Base-by-base conservation (phyloP, 2,329 filamentous ascomycete species). In the Cladorrhinum sp. region DNA sequence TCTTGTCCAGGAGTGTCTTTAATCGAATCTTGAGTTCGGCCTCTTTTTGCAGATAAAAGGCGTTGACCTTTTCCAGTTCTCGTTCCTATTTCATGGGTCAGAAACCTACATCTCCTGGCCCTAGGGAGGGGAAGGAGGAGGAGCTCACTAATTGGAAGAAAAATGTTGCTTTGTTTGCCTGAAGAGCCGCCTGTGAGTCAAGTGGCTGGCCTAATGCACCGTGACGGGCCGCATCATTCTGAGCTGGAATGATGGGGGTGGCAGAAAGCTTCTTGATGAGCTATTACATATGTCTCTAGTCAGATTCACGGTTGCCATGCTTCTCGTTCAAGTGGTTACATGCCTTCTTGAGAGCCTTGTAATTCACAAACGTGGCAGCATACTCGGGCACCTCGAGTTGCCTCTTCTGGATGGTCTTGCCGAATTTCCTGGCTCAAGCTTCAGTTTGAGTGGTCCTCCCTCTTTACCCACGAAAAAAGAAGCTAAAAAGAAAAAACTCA, bases 301-400 rank as follows among this genome's bases (percentile, higher is more conserved):
- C 21, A 42, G 66, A 68, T 67, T 71, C 70, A 62, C 49, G 20
- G 57, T 49, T 36, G 51, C 16, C 50, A 28, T 18, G 9, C 12
- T 12, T 24, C 9, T 2, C 26, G 46, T 50, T n/a, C 10, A 24
- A 20, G 20, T 4, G 36, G 14, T 18, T 20, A 74, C 77, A 65
- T 73, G 96, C 95, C 91, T 98, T 98, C 79, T 99, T 99, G 69
- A 99, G 82, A 63, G 92, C 93, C 80, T 99, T 99, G 82, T 99
- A 99, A 79, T 99, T 97, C 70, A 98, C 93, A 74, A 99, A 99
- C 78, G 93, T 97, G 66, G 94, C 92, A 64, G 95, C 94, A 88
- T 99, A 99, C 84, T 99, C 95, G 63, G 95, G 95, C 63, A 99
- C 93, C 76, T 99, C 95, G 72, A 99, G 91, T 84, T 99, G 95